Conservation (phyloP, 1,139 yeast species). For the Kodamaea alishanica region DNA sequence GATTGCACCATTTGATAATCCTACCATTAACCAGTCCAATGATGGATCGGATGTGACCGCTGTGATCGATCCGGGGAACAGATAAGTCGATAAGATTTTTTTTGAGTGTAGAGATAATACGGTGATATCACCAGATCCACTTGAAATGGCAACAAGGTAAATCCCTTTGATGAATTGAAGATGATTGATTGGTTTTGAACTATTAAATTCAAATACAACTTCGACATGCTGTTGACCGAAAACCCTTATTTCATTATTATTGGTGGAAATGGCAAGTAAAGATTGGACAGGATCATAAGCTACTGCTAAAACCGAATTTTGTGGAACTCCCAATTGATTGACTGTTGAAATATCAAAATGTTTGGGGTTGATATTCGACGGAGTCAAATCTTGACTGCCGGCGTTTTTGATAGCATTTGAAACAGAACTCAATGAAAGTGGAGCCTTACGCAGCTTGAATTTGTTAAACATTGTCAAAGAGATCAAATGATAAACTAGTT, state of each 20-base stretch:
- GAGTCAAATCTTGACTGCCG: conserved; percentile 38
- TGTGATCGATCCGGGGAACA: conserved; percentile 63
- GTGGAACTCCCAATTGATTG: conserved; percentile 38
- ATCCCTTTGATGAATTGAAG: conserved; percentile 74
- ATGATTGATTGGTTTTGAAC: conserved; percentile 49
- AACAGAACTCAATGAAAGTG: conserved; percentile 47
- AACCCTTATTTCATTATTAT: conserved; percentile 64
- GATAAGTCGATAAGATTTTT: conserved; percentile 50
- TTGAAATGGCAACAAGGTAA: conserved; percentile 68
- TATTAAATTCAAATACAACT: conserved; percentile 55
- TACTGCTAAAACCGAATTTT: conserved; percentile 49
- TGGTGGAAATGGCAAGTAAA: conserved; percentile 76
- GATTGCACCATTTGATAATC: conserved; percentile 72
- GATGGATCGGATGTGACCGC: conserved; percentile 78
- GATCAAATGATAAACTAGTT: conserved; percentile 5
- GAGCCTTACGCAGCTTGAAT: conserved; percentile 44
- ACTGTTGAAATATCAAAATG: conserved; percentile 32
- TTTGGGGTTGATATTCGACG: conserved; percentile 38
- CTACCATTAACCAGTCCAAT: conserved; percentile 80
- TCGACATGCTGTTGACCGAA: conserved; percentile 85
- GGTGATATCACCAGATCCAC: conserved; percentile 46
- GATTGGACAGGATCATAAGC: conserved; percentile 91
- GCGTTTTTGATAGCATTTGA: conserved; percentile 52
- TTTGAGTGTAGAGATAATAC: conserved; percentile 70
- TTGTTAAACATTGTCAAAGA: conserved; percentile 40